Percentiles rank a stretch among this genome's conserved stretches.
Evolutionary conservation across 805 yeast species (phyloP).

Genomic region (Saturnispora mendoncae): DNA sequence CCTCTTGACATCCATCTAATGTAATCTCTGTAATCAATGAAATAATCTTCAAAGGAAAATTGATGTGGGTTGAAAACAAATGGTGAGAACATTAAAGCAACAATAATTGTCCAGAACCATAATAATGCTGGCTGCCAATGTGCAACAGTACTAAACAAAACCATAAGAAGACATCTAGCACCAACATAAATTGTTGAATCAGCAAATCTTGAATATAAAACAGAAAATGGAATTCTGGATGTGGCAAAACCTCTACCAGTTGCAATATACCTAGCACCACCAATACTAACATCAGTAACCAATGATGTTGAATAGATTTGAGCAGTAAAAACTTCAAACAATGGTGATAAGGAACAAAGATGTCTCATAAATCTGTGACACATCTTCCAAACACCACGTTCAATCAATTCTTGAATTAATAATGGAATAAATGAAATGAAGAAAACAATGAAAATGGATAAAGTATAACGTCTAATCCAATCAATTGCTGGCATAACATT

Average conservation of each 20-base stretch:
- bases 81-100: conserved; percentile 62
- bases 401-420: conserved; percentile 70
- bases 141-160: conserved; percentile 47
- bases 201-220: conserved; percentile 60
- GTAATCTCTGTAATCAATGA: conserved; percentile 48
- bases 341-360: conserved; percentile 61
- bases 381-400: conserved; percentile 74
- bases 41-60: conserved; percentile 58
- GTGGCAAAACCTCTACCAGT: conserved; percentile 87
- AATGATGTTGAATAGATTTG: conserved; percentile 68
- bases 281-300: conserved; percentile 62
- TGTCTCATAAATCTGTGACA: conserved; percentile 62
- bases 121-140: conserved; percentile 54
- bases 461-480: conserved; percentile 75
- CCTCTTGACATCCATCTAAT: conserved; percentile 77
- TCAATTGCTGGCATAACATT: conserved; percentile 65
- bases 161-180: conserved; percentile 38
- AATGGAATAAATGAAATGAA: conserved; percentile 73
- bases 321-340: conserved; percentile 78
- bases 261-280: conserved; percentile 82
- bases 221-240: conserved; percentile 55
- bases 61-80: conserved; percentile 74
- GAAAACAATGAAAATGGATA: conserved; percentile 76
- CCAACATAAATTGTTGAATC: conserved; percentile 62
- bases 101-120: conserved; percentile 67